Percentiles rank a stretch among this genome's conserved stretches.
These are phyloP conservation scores for Citrus inodora DNA, from an alignment of 345 rosid species.

Conservation along the genomic window DNA sequence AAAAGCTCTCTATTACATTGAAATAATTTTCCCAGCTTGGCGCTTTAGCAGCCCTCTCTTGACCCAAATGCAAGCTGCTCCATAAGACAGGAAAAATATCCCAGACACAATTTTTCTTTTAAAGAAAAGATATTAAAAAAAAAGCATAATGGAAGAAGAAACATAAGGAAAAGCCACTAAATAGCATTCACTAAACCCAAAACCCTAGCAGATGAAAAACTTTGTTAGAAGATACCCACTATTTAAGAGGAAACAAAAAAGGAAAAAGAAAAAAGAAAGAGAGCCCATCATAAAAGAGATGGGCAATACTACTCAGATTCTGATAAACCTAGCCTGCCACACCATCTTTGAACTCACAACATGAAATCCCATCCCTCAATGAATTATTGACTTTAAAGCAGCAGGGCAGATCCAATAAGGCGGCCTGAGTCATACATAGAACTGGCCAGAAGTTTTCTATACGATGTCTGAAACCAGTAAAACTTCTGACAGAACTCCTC, in stretches of 20 bases:
- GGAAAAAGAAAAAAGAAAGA: neutral
- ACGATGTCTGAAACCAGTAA: constrained; percentile 9
- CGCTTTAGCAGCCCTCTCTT: constrained; percentile 14
- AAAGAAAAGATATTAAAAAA: no score
- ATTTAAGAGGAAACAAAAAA: neutral
- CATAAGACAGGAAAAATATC: neutral
- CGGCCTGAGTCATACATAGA: neutral
- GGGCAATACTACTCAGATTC: neutral
- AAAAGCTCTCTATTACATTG: constrained; percentile 9
- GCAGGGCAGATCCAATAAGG: neutral
- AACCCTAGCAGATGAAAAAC: constrained; percentile 20
- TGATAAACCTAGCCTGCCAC: constrained; percentile 9
- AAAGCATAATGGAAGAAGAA: neutral
- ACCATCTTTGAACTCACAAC: neutral
- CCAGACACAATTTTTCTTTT: neutral
- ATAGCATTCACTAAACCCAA: constrained; percentile 30
- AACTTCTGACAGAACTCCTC: neutral
- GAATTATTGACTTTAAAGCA: neutral
- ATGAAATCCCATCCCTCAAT: neutral
- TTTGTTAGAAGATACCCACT: constrained; percentile 32
- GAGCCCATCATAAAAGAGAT: neutral
- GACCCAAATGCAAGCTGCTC: constrained; percentile 4
- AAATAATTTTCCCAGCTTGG: constrained; percentile 22
- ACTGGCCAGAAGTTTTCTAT: constrained; percentile 1
- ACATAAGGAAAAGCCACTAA: constrained; percentile 10